A percentile compares a stretch with the other conserved stretches of the same genome.
These are phyloP conservation scores for Pseudodiploospora longispora DNA, from an alignment of 2,329 filamentous ascomycete genomes.

Conservation along the genomic window DNA sequence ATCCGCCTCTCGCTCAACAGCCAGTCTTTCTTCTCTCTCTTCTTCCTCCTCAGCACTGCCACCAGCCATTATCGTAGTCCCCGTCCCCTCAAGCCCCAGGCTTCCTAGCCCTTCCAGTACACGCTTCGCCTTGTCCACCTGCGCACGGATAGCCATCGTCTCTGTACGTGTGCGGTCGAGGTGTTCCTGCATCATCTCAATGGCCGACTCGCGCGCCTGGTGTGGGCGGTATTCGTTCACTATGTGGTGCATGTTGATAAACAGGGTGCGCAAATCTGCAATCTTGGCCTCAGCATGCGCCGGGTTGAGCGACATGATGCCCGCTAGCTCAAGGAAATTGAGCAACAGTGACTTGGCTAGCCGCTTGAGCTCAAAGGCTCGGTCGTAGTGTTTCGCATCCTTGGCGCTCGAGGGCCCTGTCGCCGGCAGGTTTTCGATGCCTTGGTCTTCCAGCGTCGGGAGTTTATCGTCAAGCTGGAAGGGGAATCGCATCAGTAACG, in stretches of 20 bases:
- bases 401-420: slow-evolving; percentile 32
- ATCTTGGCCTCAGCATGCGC: slow-evolving; percentile 60
- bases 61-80: too few species aligned
- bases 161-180: slow-evolving; percentile 65
- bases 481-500: not conserved
- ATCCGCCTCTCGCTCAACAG: slow-evolving; percentile 22
- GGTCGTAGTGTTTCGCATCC: slow-evolving; percentile 51
- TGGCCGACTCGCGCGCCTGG: slow-evolving; percentile 81
- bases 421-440: slow-evolving; percentile 57
- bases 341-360: slow-evolving; percentile 78
- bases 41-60: slow-evolving; percentile 11
- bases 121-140: slow-evolving; percentile 63
- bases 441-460: slow-evolving; percentile 59
- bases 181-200: slow-evolving; percentile 80
- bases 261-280: slow-evolving; percentile 68
- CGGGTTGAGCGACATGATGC: slow-evolving; percentile 29
- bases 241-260: slow-evolving; percentile 87
- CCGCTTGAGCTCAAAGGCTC: slow-evolving; percentile 61
- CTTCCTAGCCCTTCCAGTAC: slow-evolving; percentile 62
- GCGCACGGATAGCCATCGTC: slow-evolving; percentile 58
- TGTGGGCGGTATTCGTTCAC: slow-evolving; percentile 93
- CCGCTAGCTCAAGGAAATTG: slow-evolving; percentile 80
- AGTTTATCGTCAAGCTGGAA: slow-evolving; percentile 50
- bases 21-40: slow-evolving; percentile 10
- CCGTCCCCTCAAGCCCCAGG: slow-evolving; percentile 26